A percentile compares a stretch with the other conserved stretches of the same genome.
phyloP scores from a whole-genome alignment of 1,284 basidiomycete genomes.

The Boletus sp. region DNA sequence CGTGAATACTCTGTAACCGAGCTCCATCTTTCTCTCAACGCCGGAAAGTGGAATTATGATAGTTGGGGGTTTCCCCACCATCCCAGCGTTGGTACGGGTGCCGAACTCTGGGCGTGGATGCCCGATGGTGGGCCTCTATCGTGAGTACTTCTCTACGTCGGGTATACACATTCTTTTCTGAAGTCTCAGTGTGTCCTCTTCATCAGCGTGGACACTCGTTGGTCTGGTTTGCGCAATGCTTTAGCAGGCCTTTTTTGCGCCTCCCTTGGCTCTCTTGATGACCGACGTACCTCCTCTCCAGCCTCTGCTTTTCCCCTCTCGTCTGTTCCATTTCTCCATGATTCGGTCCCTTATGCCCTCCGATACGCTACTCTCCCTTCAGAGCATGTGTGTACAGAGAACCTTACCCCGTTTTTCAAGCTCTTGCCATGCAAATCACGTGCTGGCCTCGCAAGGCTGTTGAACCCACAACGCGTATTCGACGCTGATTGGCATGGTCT shows the following conservation, averaged over 20 bases:
- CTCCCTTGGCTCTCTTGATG: constrained; percentile 76
- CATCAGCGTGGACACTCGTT: constrained; percentile 66
- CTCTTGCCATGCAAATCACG: constrained; percentile 89
- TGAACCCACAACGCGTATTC: constrained; percentile 85
- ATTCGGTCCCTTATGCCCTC: constrained; percentile 40
- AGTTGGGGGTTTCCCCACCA: constrained; percentile 82
- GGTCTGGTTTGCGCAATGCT: constrained; percentile 83
- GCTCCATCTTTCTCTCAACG: constrained; percentile 82
- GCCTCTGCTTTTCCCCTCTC: constrained; percentile 43
- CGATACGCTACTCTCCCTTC: constrained; percentile 78
- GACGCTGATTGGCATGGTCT: constrained; percentile 88
- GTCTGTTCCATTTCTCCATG: constrained; percentile 1
- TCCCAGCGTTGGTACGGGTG: constrained; percentile 75
- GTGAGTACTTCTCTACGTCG: constrained; percentile 37
- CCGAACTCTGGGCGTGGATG: constrained; percentile 90
- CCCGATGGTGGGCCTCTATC: constrained; percentile 49
- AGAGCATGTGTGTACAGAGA: constrained; percentile 92
- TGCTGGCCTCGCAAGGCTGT: constrained; percentile 83
- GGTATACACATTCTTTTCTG: not conserved
- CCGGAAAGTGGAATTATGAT: constrained; percentile 88
- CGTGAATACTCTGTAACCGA: constrained; percentile 82
- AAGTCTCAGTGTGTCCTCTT: not conserved
- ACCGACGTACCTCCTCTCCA: constrained; percentile 67
- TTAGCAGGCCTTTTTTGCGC: constrained; percentile 94
- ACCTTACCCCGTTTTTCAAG: constrained; percentile 92